Evolutionary conservation across 1,284 basidiomycete genomes (phyloP), one percentile per base, ranked within the genome.

Genomic region (Takashimella tepidaria): DNA sequence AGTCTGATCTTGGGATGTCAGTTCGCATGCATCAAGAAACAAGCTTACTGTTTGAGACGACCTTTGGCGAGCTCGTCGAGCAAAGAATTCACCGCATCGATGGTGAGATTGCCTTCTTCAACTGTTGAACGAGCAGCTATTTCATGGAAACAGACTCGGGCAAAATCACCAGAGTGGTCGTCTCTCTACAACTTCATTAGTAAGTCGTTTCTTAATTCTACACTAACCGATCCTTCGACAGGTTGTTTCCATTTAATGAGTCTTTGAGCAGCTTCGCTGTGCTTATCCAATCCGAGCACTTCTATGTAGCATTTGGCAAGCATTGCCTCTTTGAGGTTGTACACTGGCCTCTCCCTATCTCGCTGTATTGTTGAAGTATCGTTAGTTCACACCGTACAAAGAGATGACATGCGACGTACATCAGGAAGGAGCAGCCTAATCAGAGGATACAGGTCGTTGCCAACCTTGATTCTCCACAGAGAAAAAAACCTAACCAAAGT

Each of bases 221-320:
- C 46, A 51, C 59, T 56, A 40, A 68, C 69, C 58, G 70, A 61
- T 0, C 68, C 68, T 6, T 67, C 63, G 4, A 70, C 61, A 0
- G 92, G 92, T 60, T 83, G 84, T 77, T 92, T 97, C 92, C 92
- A 96, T 62, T 93, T 87, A 47, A 88, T 75, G 45, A 97, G 75
- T 26, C 87, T 82, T 49, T 86, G 80, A 0, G 90, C 87, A 60
- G 91, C 87, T 2, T 84, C 84, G 53, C 88, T 86, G 67, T 84
- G 84, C 67, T 77, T 81, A 47, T 86, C 84, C 1, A 97, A 78
- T 0, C 88, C 89, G 41, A 97, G 87, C 0, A 92, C 80, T 57
- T 88, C 86, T 75, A 92, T 89, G 69, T 92, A 93, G 10, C 83
- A 84, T 73, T 90, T 92, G 2, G 91, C 91, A 2, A 97, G 77